Evolutionary conservation across 1,284 basidiomycete genomes (phyloP).

Genomic region (Ceratobasidium sp.): DNA sequence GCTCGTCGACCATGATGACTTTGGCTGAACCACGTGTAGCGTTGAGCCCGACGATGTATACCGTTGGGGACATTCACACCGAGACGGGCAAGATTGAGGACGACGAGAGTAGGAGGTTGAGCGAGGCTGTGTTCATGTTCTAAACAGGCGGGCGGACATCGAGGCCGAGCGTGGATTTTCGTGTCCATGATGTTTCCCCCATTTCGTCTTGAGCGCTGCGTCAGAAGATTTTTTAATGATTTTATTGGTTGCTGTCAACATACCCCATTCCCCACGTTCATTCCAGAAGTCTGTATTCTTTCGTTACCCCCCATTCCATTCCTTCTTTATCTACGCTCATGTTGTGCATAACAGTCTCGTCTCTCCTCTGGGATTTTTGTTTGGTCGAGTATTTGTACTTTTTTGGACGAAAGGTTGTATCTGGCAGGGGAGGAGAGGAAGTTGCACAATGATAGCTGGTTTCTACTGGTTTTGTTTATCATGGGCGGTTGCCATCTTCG

Average conservation of each 20-base stretch:
- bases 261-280: conserved; percentile 2
- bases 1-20: conserved; percentile 31
- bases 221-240: conserved; percentile 19
- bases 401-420: conserved; percentile 16
- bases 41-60: conserved; percentile 71
- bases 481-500: neutral
- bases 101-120: conserved; percentile 73
- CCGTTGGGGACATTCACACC: conserved; percentile 65
- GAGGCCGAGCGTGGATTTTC: neutral
- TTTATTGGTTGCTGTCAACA: conserved; percentile 2
- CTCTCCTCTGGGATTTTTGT: neutral
- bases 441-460: neutral
- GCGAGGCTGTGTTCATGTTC: conserved; percentile 76
- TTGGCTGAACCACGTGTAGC: conserved; percentile 51
- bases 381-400: conserved; percentile 21
- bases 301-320: conserved; percentile 7
- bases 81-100: conserved; percentile 70
- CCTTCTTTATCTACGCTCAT: neutral
- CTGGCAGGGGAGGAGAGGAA: neutral
- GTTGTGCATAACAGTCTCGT: conserved; percentile 9
- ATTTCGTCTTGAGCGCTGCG: neutral
- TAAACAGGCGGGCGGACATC: conserved; percentile 52
- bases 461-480: neutral
- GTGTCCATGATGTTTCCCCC: neutral
- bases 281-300: conserved; percentile 19